Conservation (phyloP, 2,329 filamentous ascomycete species). For the Didymella exigua region DNA sequence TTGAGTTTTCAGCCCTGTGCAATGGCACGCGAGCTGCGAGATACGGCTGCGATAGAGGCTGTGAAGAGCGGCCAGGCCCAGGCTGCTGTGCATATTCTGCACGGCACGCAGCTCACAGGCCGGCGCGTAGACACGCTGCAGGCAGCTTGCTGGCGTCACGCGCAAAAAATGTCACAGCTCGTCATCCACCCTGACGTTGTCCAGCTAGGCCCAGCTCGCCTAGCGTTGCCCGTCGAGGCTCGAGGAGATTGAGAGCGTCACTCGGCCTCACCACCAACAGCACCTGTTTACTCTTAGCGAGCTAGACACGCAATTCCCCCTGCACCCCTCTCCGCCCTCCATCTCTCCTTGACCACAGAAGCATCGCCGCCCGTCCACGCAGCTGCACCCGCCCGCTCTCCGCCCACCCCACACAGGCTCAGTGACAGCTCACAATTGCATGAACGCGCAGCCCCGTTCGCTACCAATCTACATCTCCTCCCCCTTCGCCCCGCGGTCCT, state of each 20-base stretch:
- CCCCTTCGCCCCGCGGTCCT: slow-evolving; percentile 32
- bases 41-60: slow-evolving; percentile 8
- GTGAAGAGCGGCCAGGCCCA: not conserved
- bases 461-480: slow-evolving; percentile 29
- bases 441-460: slow-evolving; percentile 33
- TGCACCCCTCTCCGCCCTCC: slow-evolving; percentile 4
- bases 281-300: slow-evolving; percentile 25
- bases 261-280: slow-evolving; percentile 27
- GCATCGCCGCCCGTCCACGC: slow-evolving; percentile 4
- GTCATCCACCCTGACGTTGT: slow-evolving; percentile 17
- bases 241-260: slow-evolving; percentile 11
- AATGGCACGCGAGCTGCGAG: slow-evolving; percentile 31
- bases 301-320: slow-evolving; percentile 28
- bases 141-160: not conserved
- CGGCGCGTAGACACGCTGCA: not conserved
- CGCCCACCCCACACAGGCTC: slow-evolving; percentile 36
- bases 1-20: slow-evolving; percentile 15
- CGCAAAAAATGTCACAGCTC: slow-evolving; percentile 26
- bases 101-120: not conserved
- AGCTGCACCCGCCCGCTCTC: slow-evolving; percentile 15
- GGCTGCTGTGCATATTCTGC: not conserved
- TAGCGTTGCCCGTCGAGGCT: slow-evolving; percentile 4
- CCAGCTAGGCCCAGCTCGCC: slow-evolving; percentile 13
- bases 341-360: slow-evolving; percentile 1
- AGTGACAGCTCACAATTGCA: slow-evolving; percentile 41